Evolutionary conservation across 2,329 filamentous ascomycete genomes (phyloP), one percentile per base, ranked within the genome.

Genomic region (Fusarium sp.): DNA sequence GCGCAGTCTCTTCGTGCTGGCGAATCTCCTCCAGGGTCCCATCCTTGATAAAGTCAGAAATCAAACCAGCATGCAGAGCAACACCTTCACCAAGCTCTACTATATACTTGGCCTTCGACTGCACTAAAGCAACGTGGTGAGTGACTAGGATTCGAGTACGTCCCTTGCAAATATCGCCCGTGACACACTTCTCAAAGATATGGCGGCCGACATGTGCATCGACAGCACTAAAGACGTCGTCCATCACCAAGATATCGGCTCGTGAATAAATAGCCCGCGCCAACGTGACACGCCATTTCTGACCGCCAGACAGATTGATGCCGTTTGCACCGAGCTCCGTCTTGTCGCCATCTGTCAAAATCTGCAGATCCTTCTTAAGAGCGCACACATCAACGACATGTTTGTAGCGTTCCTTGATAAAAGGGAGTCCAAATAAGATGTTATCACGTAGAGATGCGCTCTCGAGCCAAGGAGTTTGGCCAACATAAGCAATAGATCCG

Each of bases 281-380:
- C 73, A 97, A 90, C 1, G 92, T 93, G 37, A 96, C 87, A 58
- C 94, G 88, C 92, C 93, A 95, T 77, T 93, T 90, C 80, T 97
- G 94, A 1, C 94, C 94, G 70, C 94, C 94, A 69, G 91, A 94
- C 11, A 97, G 84, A 74, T 95, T 95, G 74, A 96, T 93, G 11
- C 94, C 94, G 69, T 95, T 95, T 6, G 93, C 92, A 16, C 94
- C 94, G 58, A 97, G 93, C 76, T 95, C 92, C 0, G 94, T 97
- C 51, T 88, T 82, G 74, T 96, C 93, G 8, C 93, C 93, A 77
- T 95, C 92, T 0, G 88, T 83, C 21, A 97, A 85, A 84, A 94
- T 93, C 21, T 91, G 88, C 37, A 97, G 83, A 74, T 97, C 94
- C 77, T 93, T 93, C 57, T 87, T 87, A 46, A 97, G 79, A 1